Evolutionary conservation across 2,329 filamentous ascomycete species (phyloP), one percentile per base, ranked within the genome.

Genomic region (Stagonosporopsis tanaceti): DNA sequence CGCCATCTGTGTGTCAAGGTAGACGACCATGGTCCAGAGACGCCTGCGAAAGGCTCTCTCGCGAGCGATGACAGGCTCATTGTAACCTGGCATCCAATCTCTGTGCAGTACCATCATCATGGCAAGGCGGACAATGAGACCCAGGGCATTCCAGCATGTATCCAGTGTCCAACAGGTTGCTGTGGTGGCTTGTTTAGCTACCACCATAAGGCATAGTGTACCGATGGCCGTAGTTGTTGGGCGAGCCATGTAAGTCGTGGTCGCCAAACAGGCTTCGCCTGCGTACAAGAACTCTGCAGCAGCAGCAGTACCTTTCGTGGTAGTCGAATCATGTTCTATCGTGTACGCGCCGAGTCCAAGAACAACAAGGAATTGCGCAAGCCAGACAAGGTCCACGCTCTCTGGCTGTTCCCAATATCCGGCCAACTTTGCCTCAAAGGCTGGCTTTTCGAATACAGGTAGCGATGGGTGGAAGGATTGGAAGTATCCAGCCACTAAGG

Each of bases 161-260:
- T 70, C 67, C 1, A 67, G 37, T 11, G 59, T 53, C 63, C 66
- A 69, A 27, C 64, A 70, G 1, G 67, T 68, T 11, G 67, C 66
- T 22, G 63, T 62, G 2, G 60, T 60, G 39, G 60, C 63, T 35
- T 68, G 63, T 30, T 70, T 70, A 17, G 67, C 66, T 8, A 67
- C n/a, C 0, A 67, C 55, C 63, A 66, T 66, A 4, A 70, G 50
- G 27, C 63, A 66, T 6, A 69, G 44, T 3, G 65, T 66, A 15
- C 57, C 53, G 11, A 69, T 59, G 6, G 50, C 57, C 0, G 47
- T 41, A 8, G 60, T 52, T 11, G 50, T 65, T 11, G 67, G 61
- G 22, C 57, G 62, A 46, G 59, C 63, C 61, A 67, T 63, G 53
- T 63, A 68, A 15, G 63, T 54, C 5, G 65, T 67, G 42, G 57